Conservation (phyloP, 1,284 basidiomycete species). For the Hymenochaete sp. region DNA sequence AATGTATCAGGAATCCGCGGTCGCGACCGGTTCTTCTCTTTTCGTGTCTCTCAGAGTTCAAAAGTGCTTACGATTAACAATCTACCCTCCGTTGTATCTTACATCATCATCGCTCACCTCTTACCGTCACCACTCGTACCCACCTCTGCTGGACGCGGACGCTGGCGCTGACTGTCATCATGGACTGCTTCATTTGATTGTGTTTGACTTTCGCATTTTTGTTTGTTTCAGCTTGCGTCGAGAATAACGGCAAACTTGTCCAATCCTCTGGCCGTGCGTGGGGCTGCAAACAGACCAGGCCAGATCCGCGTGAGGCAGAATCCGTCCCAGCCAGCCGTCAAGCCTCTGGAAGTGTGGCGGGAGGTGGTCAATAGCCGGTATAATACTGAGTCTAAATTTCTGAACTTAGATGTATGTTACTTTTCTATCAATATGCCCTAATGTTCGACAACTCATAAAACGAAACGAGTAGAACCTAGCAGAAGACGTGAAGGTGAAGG, state of each 20-base stretch:
- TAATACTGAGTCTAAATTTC: slow-evolving; percentile 56
- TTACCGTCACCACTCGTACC: no score
- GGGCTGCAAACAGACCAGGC: slow-evolving; percentile 39
- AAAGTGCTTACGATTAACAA: slow-evolving; percentile 35
- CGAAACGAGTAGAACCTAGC: slow-evolving; percentile 39
- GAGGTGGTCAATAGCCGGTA: slow-evolving; percentile 63
- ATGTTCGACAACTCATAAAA: slow-evolving; percentile 2
- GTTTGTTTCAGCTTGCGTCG: slow-evolving; percentile 27
- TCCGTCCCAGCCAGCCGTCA: slow-evolving; percentile 23
- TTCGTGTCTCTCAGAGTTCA: slow-evolving; percentile 26
- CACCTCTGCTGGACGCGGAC: no score
- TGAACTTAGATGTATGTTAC: slow-evolving; percentile 69
- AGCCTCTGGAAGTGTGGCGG: slow-evolving; percentile 55
- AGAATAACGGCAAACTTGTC: slow-evolving; percentile 29
- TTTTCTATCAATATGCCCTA: slow-evolving; percentile 11
- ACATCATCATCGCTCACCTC: no score
- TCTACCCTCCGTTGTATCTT: no score
- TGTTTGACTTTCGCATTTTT: slow-evolving; percentile 25
- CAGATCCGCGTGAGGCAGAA: slow-evolving; percentile 44
- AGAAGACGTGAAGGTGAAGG: slow-evolving; percentile 63
- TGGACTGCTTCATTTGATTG: slow-evolving; percentile 3
- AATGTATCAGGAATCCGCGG: no score
- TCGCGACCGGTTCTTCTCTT: slow-evolving; percentile 26
- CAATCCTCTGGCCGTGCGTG: slow-evolving; percentile 46
- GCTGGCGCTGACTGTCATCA: slow-evolving; percentile 5